Evolutionary conservation across 2,329 filamentous ascomycete species (phyloP).

Genomic region (Fusarium coicis): DNA sequence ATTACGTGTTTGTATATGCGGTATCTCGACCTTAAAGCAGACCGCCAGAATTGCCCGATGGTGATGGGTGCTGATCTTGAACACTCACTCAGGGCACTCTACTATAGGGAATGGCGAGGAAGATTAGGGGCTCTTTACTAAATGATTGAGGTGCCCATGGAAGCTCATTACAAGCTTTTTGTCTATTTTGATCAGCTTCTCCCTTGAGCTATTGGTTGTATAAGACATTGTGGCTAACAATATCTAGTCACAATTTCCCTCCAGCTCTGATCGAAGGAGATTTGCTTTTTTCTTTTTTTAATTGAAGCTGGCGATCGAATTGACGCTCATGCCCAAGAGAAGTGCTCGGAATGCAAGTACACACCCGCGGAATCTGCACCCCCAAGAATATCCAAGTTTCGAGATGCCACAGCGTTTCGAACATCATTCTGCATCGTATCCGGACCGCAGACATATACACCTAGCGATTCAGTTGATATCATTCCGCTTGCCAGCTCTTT

Average conservation of each 20-base stretch:
- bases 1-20: neutral
- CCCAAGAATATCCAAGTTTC: neutral
- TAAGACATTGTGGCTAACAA: too few relatives aligned
- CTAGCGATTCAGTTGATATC: neutral
- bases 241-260: too few relatives aligned
- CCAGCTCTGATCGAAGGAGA: neutral
- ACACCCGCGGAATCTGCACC: neutral
- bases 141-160: fast-evolving
- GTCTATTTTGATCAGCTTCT: too few relatives aligned
- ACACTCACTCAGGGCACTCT: neutral
- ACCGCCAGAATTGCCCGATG: neutral
- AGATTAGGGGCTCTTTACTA: neutral
- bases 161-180: neutral
- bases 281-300: neutral
- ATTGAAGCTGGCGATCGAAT: fast-evolving
- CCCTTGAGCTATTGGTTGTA: too few relatives aligned
- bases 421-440: neutral
- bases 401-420: neutral
- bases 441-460: neutral
- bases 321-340: neutral
- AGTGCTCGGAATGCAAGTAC: neutral
- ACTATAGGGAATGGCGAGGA: neutral
- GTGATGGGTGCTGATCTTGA: neutral
- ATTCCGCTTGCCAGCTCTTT: neutral
- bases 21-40: neutral